A percentile compares a stretch with the other conserved stretches of the same genome.
phyloP scores from a whole-genome alignment of 1,284 basidiomycete species.

The Cutaneotrichosporon cavernicola region DNA sequence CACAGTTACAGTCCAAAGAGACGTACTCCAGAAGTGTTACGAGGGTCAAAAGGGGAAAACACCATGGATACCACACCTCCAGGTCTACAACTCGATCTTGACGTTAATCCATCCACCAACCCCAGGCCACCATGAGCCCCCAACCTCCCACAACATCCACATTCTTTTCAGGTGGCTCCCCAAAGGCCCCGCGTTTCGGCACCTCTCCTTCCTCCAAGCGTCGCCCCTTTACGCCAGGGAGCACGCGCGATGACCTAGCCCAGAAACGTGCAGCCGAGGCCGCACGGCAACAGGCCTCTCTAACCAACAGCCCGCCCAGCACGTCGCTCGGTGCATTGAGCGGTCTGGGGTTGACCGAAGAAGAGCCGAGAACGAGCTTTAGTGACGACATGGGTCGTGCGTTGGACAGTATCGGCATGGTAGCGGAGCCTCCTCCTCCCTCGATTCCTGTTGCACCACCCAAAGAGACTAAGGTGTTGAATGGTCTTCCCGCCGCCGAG shows the following conservation, averaged over 20 bases:
- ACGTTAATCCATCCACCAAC: background rate
- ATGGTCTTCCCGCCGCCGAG: background rate
- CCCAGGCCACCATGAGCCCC: background rate
- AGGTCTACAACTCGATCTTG: background rate
- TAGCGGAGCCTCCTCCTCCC: background rate
- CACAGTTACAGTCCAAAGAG: too few species aligned
- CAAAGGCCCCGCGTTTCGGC: background rate
- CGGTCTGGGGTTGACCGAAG: background rate
- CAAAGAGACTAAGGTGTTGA: background rate
- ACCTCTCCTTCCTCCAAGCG: constrained; percentile 16
- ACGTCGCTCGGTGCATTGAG: background rate
- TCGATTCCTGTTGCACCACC: background rate
- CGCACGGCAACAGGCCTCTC: background rate
- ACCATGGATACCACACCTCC: background rate
- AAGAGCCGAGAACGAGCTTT: constrained; percentile 15
- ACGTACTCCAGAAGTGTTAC: too few species aligned
- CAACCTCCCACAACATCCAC: background rate
- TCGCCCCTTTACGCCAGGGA: constrained; percentile 38
- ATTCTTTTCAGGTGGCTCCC: background rate
- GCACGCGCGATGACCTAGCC: constrained; percentile 43
- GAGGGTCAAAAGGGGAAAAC: background rate
- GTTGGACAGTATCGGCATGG: constrained; percentile 19
- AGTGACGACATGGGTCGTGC: constrained; percentile 21
- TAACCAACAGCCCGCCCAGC: background rate
- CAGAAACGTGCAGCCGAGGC: constrained; percentile 47